Evolutionary conservation across 441 rosid genomes (phyloP).

Genomic region (Pelargonium australe): DNA sequence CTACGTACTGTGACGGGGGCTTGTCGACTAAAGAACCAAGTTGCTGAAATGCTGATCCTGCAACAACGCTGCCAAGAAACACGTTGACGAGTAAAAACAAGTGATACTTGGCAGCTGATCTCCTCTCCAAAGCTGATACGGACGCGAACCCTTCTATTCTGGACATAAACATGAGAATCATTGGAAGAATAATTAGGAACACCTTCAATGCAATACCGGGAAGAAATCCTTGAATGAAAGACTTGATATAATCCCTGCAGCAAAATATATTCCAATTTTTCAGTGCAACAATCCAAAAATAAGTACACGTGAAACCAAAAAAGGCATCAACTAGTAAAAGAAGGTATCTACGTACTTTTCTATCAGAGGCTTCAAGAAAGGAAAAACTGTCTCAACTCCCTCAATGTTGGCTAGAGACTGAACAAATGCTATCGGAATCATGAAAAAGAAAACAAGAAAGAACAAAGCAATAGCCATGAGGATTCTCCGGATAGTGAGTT

Average conservation of each 20-base stretch:
- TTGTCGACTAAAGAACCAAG: slow-evolving; percentile 56
- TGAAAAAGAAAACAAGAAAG: slow-evolving; percentile 89
- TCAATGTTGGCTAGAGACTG: slow-evolving; percentile 88
- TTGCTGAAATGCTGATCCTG: slow-evolving; percentile 84
- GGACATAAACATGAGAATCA: slow-evolving; percentile 92
- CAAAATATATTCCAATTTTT: background rate
- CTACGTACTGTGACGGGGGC: slow-evolving; percentile 58
- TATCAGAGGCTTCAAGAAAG: slow-evolving; percentile 56
- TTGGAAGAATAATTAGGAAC: slow-evolving; percentile 83
- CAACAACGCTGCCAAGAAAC: slow-evolving; percentile 60
- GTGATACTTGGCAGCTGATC: slow-evolving; percentile 81
- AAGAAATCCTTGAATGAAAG: slow-evolving; percentile 74
- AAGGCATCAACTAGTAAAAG: background rate
- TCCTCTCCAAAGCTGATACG: slow-evolving; percentile 67
- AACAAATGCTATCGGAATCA: slow-evolving; percentile 84
- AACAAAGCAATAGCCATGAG: slow-evolving; percentile 71
- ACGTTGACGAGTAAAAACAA: slow-evolving; percentile 74
- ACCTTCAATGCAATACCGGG: slow-evolving; percentile 89
- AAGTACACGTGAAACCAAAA: slow-evolving; percentile 6
- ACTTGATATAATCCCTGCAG: slow-evolving; percentile 30
- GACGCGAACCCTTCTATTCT: slow-evolving; percentile 85
- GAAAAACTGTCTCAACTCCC: slow-evolving; percentile 60
- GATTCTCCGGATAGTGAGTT: slow-evolving; percentile 60
- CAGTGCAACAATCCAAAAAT: background rate
- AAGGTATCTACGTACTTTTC: slow-evolving; percentile 46